These are phyloP conservation scores for Eimeria falciformis DNA, from an alignment of 169 alveolate species.

Conservation along the genomic window DNA sequence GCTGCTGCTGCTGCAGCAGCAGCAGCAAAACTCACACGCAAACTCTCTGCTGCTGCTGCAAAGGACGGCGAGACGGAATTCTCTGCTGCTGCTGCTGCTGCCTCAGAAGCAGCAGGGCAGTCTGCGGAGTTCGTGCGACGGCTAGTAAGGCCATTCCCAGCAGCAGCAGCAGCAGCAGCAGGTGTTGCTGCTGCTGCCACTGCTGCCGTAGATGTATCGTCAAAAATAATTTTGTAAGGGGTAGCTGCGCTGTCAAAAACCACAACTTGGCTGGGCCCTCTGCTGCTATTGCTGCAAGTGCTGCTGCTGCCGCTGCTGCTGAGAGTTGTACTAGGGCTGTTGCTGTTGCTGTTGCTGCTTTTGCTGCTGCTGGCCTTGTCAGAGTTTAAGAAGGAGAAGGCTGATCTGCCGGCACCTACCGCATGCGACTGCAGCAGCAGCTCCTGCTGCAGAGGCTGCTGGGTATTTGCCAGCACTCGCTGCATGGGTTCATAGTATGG, in stretches of 20 bases:
- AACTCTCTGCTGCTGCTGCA: neutral
- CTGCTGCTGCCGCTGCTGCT: neutral
- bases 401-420: neutral
- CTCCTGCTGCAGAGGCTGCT: neutral
- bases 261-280: neutral
- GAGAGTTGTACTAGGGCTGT: neutral
- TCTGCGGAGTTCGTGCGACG: neutral
- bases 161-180: neutral
- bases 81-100: neutral
- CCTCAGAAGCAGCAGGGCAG: neutral
- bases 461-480: neutral
- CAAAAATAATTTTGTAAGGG: neutral
- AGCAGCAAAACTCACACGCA: neutral
- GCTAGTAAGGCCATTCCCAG: neutral
- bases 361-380: neutral
- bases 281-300: neutral
- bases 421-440: neutral
- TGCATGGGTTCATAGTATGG: too few relatives aligned
- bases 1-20: neutral
- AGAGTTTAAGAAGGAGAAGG: neutral
- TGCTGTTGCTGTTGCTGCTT: neutral
- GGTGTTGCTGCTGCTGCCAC: too few relatives aligned
- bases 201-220: neutral
- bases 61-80: neutral
- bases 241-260: neutral